These are phyloP conservation scores for Calophaca sinica DNA, from an alignment of 306 rosid species.

Conservation along the genomic window DNA sequence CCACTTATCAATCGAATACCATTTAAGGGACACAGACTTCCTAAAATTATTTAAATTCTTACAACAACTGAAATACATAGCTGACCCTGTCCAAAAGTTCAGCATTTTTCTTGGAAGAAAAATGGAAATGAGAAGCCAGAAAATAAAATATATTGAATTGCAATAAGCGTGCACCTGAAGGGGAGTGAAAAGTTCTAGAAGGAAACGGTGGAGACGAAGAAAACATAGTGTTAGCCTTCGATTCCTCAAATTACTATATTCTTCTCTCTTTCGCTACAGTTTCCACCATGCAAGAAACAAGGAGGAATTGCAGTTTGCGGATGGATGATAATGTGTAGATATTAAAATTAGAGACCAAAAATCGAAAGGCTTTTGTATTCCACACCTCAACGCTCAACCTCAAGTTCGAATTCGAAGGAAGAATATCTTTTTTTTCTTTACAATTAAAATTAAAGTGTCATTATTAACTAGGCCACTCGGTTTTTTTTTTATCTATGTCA, in stretches of 20 bases:
- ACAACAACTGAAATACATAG: no score
- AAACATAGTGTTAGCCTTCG: conserved; percentile 45
- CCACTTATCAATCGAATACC: not conserved
- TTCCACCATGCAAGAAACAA: not conserved
- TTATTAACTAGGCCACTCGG: no score
- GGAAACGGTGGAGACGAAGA: conserved; percentile 66
- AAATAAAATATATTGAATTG: conserved; percentile 2
- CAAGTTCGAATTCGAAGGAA: not conserved
- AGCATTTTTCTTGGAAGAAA: no score
- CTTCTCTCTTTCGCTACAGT: not conserved
- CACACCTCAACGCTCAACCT: not conserved
- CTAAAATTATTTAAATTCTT: not conserved
- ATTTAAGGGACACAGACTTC: conserved; percentile 10
- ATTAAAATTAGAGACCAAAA: not conserved
- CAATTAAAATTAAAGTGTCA: no score
- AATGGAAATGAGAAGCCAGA: not conserved
- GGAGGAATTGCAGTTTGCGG: not conserved
- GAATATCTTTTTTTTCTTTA: not conserved
- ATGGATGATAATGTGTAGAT: not conserved
- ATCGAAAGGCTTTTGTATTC: not conserved
- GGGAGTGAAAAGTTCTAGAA: conserved; percentile 59
- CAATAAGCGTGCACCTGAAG: conserved; percentile 36
- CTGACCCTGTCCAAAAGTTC: no score
- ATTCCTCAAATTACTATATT: not conserved
- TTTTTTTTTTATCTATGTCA: no score